phyloP scores from a whole-genome alignment of 2,329 filamentous ascomycete species.

The Simplicillium sp. region DNA sequence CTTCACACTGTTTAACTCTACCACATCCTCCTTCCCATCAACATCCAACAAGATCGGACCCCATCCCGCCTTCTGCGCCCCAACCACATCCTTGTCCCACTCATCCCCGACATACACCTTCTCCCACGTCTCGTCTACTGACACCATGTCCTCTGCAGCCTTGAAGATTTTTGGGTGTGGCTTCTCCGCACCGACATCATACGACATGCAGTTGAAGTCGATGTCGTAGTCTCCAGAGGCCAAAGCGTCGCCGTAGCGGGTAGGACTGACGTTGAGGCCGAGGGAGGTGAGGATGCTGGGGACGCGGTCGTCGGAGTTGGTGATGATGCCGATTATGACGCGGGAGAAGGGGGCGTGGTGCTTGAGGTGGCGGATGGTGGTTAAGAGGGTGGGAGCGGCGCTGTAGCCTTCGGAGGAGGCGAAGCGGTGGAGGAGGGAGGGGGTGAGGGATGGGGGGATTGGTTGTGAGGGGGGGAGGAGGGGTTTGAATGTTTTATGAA shows the following conservation, averaged over 20 bases:
- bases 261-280: constrained; percentile 35
- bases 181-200: constrained; percentile 53
- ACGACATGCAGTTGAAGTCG: constrained; percentile 52
- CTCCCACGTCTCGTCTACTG: constrained; percentile 17
- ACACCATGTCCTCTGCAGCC: constrained; percentile 37
- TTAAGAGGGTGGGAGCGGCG: constrained; percentile 33
- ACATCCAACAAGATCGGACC: constrained; percentile 12
- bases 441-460: constrained; percentile 34
- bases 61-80: constrained; percentile 23
- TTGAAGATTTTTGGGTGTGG: constrained; percentile 46
- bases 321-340: constrained; percentile 46
- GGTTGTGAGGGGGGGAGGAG: constrained; percentile 18
- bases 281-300: constrained; percentile 42
- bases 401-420: constrained; percentile 42
- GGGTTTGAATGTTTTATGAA: constrained; percentile 40
- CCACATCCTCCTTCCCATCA: constrained; percentile 1
- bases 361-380: constrained; percentile 25
- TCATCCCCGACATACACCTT: constrained; percentile 48
- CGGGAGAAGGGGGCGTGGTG: constrained; percentile 16
- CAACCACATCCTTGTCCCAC: constrained; percentile 37
- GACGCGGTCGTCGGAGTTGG: constrained; percentile 55
- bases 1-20: neutral
- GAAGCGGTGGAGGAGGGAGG: constrained; percentile 41
- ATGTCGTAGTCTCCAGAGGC: constrained; percentile 21
- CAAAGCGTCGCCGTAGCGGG: constrained; percentile 15